Evolutionary conservation across 495 filamentous ascomycete species (phyloP), one percentile per base, ranked within the genome.

Genomic region (Penicillium robsamsonii): DNA sequence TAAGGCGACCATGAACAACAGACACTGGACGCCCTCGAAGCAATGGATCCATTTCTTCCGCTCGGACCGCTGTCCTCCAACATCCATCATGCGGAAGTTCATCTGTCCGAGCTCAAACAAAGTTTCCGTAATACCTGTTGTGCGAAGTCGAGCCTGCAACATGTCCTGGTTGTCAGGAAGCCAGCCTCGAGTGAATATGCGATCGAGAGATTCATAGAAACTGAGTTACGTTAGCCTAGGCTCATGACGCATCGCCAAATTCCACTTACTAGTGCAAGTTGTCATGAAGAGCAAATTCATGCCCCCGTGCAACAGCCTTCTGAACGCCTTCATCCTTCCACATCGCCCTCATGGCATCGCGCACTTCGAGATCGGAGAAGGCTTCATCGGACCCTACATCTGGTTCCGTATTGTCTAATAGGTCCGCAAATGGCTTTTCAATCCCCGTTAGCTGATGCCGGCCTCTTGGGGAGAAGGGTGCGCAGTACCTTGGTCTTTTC

Each of bases 21-120:
- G 78, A 67, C 88, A 89, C 54, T 91, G 92, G 58, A 98, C 94
- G 64, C 96, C 96, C 67, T 98, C 94, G 70, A 98, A 98, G 74
- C 94, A 97, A 68, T 98, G 94, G 61, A 98, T 97, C 94, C 94
- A 98, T 74, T 98, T 98, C 82, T 98, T 98, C 50, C 94, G 87
- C 64, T 98, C 94, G 22, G 95, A 97, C 61, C 94, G 80, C 72
- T 98, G 94, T 50, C 94, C 94, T 63, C 94, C 94, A 56, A 98
- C 94, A 66, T 98, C 94, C 77, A 97, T 97, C 94, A 98, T 98
- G 49, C 92, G 86, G 72, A 97, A 98, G 60, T 93, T 97, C 70
- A 97, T 84, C 60, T 92, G 85, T 27, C 93, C 92, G 22, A 97
- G 81, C 70, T 96, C 92, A 74, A 98, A 98, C 56, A 95, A 79